phyloP scores from a whole-genome alignment of 805 yeast genomes.

The Monosporozyma yasuniensis region DNA sequence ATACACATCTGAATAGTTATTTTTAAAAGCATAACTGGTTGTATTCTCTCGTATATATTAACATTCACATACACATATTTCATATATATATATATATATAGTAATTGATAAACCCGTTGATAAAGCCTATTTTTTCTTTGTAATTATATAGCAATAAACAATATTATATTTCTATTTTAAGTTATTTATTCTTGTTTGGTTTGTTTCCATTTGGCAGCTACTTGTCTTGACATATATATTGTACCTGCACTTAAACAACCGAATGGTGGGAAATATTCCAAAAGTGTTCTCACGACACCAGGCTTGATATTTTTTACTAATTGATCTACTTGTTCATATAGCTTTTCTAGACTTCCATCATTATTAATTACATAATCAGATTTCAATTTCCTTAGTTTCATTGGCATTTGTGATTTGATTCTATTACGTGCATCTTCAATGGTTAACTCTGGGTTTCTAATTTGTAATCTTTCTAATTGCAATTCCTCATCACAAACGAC shows the following conservation, averaged over 20 bases:
- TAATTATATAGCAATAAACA: not conserved
- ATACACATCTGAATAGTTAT: not conserved
- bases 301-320: constrained; percentile 36
- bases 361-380: constrained; percentile 70
- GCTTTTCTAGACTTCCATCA: constrained; percentile 35
- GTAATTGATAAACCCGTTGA: not conserved
- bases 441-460: constrained; percentile 59
- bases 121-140: not conserved
- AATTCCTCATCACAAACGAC: constrained; percentile 50
- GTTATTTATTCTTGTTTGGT: not conserved
- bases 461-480: constrained; percentile 56
- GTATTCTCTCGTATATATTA: not conserved
- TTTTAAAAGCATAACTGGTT: not conserved
- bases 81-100: too few species aligned
- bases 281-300: constrained; percentile 16
- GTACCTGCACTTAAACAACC: constrained; percentile 29
- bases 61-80: not conserved
- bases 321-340: constrained; percentile 37
- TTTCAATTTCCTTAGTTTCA: constrained; percentile 42
- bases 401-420: constrained; percentile 68
- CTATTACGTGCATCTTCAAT: constrained; percentile 61
- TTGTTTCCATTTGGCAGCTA: constrained; percentile 6
- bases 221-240: constrained; percentile 18
- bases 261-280: constrained; percentile 37
- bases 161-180: not conserved